phyloP scores from a whole-genome alignment of 192 early-diverging fungal genomes.

The Rhizophagus clarus region DNA sequence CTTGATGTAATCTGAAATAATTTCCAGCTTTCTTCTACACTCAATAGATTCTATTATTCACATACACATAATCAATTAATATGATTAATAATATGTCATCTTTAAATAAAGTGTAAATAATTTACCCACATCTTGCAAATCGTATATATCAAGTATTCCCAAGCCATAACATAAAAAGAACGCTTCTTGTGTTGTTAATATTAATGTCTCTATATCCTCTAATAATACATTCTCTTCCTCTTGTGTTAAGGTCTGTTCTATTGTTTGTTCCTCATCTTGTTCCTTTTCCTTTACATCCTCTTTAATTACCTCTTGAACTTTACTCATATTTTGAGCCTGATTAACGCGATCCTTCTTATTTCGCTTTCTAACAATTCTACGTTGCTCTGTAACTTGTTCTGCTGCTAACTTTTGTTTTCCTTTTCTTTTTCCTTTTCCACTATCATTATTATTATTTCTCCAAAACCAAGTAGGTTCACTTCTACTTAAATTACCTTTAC shows the following conservation, averaged over 20 bases:
- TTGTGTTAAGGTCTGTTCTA: background rate
- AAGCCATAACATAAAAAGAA: conserved; percentile 70
- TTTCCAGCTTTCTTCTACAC: conserved; percentile 47
- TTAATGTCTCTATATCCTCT: conserved; percentile 60
- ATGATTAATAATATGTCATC: too few species aligned
- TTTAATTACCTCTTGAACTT: background rate
- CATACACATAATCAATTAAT: background rate
- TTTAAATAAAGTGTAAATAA: too few species aligned
- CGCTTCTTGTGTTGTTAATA: conserved; percentile 72
- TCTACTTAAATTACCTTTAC: conserved; percentile 77
- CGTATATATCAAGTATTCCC: conserved; percentile 52
- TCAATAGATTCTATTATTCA: conserved; percentile 27
- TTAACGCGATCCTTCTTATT: background rate
- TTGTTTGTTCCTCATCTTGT: background rate
- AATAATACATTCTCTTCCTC: background rate
- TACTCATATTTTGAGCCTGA: background rate
- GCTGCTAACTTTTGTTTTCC: background rate
- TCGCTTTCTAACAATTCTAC: background rate
- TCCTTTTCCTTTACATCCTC: background rate
- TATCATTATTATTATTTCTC: conserved; percentile 26
- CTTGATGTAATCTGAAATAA: conserved; percentile 17
- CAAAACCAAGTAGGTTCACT: conserved; percentile 77
- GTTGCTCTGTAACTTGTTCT: conserved; percentile 3
- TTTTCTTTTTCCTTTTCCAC: background rate
- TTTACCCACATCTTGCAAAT: conserved; percentile 28